Evolutionary conservation across 2,329 filamentous ascomycete genomes (phyloP).

Genomic region (Hypomyces rosellus): DNA sequence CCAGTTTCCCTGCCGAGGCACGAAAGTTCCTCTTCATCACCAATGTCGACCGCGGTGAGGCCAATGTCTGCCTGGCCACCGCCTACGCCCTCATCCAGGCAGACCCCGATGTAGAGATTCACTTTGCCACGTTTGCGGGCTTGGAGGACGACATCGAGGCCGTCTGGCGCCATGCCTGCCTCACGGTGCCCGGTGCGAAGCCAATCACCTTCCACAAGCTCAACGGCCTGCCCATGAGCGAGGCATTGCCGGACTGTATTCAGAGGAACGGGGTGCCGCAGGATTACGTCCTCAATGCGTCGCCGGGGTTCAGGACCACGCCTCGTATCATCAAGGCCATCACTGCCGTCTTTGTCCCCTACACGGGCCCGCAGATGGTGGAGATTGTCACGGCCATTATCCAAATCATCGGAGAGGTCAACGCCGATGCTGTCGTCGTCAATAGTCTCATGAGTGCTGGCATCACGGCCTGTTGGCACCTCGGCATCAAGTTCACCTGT

Average conservation of each 20-base stretch:
- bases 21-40: constrained; percentile 35
- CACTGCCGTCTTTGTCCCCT: constrained; percentile 16
- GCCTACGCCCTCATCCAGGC: constrained; percentile 31
- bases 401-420: constrained; percentile 30
- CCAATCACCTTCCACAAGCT: constrained; percentile 25
- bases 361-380: constrained; percentile 30
- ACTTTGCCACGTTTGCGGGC: constrained; percentile 37
- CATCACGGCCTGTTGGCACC: constrained; percentile 34
- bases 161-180: constrained; percentile 10
- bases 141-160: constrained; percentile 20
- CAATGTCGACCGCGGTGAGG: constrained; percentile 40
- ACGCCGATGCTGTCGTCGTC: constrained; percentile 35
- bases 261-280: background rate
- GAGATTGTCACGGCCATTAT: constrained; percentile 32
- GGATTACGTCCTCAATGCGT: constrained; percentile 5
- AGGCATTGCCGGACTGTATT: constrained; percentile 11
- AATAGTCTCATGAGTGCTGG: constrained; percentile 39
- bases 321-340: constrained; percentile 29
- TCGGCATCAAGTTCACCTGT: constrained; percentile 28
- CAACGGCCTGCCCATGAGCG: constrained; percentile 13
- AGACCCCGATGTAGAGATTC: constrained; percentile 32
- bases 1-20: background rate
- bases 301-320: constrained; percentile 15
- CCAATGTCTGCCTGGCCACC: constrained; percentile 40
- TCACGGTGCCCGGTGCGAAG: constrained; percentile 1